Evolutionary conservation across 2,329 filamentous ascomycete genomes (phyloP), one percentile per base, ranked within the genome.

Genomic region (Aspergillus candidus): DNA sequence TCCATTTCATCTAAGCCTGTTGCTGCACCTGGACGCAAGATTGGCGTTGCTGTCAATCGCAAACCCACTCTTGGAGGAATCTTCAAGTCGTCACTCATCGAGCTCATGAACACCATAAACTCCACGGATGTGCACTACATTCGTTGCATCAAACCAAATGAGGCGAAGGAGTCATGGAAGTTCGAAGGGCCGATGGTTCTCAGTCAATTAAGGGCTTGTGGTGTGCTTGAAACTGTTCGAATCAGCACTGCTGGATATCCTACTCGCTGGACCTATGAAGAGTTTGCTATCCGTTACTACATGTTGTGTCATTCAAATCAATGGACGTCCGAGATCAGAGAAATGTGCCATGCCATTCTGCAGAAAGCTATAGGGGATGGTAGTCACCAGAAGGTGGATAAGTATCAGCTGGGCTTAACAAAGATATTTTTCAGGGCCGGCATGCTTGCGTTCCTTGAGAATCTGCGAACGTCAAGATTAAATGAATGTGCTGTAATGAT

Each of bases 401-500:
- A 95, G 70, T 98, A 97, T 64, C 93, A 98, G 71, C 80, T 98
- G 52, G 93, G 93, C 71, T 75, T 97, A 54, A 97, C 91, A 41
- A 98, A 98, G 74, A 96, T 98, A 63, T 98, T 98, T 74, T 98
- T 98, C 82, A 86, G 93, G 48, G 93, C 93, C 44, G 93, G 93
- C 68, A 98, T 98, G 93, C 83, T 98, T 57, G 93, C 93, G 6
- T 96, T 96, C 72, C 74, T 98, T 40, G 93, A 98, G 71, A 96
- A 96, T 55, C 76, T 96, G 53, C 83, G 93, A 47, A 96, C 93
- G 11, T 88, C 78, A 53, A 83, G 90, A 47, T 77, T 98, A 62
- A 97, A 94, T 63, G 86, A 89, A 54, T 94, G 90, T 55, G 93
- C 93, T 11, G 87, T 94, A 57, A 86, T 98, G 82, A 98, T 98